Evolutionary conservation across 495 filamentous ascomycete species (phyloP).

Genomic region (Penicillium daleae): DNA sequence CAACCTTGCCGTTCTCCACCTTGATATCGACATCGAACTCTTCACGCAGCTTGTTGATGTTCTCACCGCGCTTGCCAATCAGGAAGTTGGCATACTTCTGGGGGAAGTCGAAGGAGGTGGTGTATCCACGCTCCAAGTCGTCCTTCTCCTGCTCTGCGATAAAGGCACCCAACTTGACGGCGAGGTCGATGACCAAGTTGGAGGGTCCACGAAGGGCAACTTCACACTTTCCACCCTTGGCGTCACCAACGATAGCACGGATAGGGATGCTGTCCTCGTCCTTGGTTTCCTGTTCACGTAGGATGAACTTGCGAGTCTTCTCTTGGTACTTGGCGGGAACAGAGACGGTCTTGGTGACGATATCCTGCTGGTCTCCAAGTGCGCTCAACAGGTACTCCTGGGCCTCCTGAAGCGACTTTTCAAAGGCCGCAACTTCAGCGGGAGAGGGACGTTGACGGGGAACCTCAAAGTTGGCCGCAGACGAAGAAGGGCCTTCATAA

Average conservation of each 20-base stretch:
- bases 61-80: slow-evolving; percentile 89
- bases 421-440: slow-evolving; percentile 64
- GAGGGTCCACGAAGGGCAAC: slow-evolving; percentile 78
- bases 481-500: slow-evolving; percentile 70
- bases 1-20: slow-evolving; percentile 72
- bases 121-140: slow-evolving; percentile 86
- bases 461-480: slow-evolving; percentile 64
- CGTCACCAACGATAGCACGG: slow-evolving; percentile 60
- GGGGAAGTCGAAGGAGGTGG: slow-evolving; percentile 84
- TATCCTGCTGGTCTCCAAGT: slow-evolving; percentile 71
- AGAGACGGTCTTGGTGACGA: slow-evolving; percentile 66
- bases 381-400: slow-evolving; percentile 68
- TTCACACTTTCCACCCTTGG: slow-evolving; percentile 46
- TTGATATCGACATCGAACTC: slow-evolving; percentile 98
- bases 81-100: slow-evolving; percentile 91
- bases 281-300: slow-evolving; percentile 71
- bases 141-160: slow-evolving; percentile 83
- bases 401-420: slow-evolving; percentile 72
- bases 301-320: slow-evolving; percentile 76
- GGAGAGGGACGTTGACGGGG: slow-evolving; percentile 64
- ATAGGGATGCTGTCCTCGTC: slow-evolving; percentile 70
- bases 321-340: slow-evolving; percentile 80
- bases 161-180: slow-evolving; percentile 71
- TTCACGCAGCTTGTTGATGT: slow-evolving; percentile 92
- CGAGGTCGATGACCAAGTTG: slow-evolving; percentile 68